Evolutionary conservation across 2,329 filamentous ascomycete genomes (phyloP).

Genomic region (Colletotrichum lindemuthianum): DNA sequence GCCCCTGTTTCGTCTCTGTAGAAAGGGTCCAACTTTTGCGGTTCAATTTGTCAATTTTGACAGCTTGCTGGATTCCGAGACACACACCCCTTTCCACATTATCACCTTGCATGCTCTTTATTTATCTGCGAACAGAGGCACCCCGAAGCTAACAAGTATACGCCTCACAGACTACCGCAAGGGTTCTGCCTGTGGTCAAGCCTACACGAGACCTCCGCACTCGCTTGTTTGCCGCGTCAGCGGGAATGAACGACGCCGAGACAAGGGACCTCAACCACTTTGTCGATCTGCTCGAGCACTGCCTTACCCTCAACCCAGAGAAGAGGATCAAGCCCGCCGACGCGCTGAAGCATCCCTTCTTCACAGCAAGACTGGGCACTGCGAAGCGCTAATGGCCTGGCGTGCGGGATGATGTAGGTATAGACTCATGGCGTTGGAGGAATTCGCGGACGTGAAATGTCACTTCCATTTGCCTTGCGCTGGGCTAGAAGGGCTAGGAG

Average conservation of each 20-base stretch:
- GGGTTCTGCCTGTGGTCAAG: conserved; percentile 76
- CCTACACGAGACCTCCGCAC: conserved; percentile 85
- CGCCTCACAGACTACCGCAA: conserved; percentile 68
- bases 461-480: background rate
- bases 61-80: background rate
- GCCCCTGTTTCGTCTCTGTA: conserved; percentile 19
- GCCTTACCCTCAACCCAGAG: conserved; percentile 89
- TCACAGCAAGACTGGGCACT: conserved; percentile 58
- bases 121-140: conserved; percentile 12
- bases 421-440: background rate
- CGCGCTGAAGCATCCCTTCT: conserved; percentile 90
- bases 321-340: conserved; percentile 89
- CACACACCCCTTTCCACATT: background rate
- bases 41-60: conserved; percentile 25
- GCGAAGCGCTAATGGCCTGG: conserved; percentile 37
- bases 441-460: background rate
- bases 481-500: too few relatives aligned
- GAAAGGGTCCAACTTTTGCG: conserved; percentile 11
- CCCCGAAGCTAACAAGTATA: conserved; percentile 30
- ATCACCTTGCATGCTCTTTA: background rate
- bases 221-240: conserved; percentile 78
- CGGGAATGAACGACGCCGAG: conserved; percentile 78
- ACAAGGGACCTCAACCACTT: conserved; percentile 83
- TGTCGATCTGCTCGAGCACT: conserved; percentile 87
- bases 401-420: background rate